Conservation (phyloP, 371 early-diverging fungal species). For the Mucor piriformis region DNA sequence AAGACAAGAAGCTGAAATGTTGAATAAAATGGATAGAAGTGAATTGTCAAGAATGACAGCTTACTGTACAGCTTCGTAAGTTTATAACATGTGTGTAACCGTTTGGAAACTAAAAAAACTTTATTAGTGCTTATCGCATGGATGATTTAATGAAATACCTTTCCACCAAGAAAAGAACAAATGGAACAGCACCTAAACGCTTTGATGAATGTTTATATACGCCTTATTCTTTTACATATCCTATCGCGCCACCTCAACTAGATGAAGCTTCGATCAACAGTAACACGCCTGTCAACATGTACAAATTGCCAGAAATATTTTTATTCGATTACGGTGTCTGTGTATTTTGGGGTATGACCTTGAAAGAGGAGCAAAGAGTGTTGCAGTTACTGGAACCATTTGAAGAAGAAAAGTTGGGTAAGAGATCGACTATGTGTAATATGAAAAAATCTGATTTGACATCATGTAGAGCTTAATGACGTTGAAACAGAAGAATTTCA, state of each 20-base stretch:
- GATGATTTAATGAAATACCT: slow-evolving; percentile 61
- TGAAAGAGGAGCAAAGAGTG: slow-evolving; percentile 79
- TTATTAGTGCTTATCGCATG: slow-evolving; percentile 59
- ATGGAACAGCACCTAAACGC: slow-evolving; percentile 48
- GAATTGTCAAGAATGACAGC: slow-evolving; percentile 79
- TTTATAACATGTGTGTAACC: not conserved
- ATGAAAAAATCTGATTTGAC: no score
- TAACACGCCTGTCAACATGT: not conserved
- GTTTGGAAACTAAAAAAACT: not conserved
- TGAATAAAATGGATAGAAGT: slow-evolving; percentile 49
- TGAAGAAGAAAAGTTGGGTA: slow-evolving; percentile 75
- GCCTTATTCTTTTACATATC: slow-evolving; percentile 48
- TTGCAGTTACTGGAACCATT: slow-evolving; percentile 68
- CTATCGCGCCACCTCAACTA: slow-evolving; percentile 38
- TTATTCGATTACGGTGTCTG: slow-evolving; percentile 94
- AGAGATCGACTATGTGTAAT: not conserved
- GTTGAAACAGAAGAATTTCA: slow-evolving; percentile 91
- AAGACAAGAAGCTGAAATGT: slow-evolving; percentile 47
- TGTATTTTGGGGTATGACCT: slow-evolving; percentile 94
- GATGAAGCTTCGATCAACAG: not conserved
- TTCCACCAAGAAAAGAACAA: slow-evolving; percentile 41
- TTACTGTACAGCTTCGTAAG: slow-evolving; percentile 83
- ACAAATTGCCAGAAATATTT: slow-evolving; percentile 68
- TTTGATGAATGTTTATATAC: slow-evolving; percentile 60
- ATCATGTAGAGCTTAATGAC: slow-evolving; percentile 56